These are phyloP conservation scores for Coniosporium apollinis DNA, from an alignment of 495 filamentous ascomycete genomes.

Conservation along the genomic window DNA sequence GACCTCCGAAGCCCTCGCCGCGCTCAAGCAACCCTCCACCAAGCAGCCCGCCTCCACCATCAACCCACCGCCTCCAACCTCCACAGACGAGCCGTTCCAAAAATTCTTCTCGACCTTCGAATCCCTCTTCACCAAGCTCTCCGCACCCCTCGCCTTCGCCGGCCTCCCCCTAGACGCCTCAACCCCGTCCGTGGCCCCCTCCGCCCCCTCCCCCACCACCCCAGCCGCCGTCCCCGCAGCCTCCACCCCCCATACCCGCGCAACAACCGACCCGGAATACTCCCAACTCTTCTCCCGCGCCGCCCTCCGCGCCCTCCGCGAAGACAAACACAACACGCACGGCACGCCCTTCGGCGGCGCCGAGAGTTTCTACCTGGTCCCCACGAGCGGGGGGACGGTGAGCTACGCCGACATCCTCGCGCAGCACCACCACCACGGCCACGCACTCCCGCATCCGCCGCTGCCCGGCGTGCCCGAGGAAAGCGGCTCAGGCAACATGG, in stretches of 20 bases:
- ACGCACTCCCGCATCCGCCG: conserved; percentile 26
- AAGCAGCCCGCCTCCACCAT: background rate
- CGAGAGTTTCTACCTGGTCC: conserved; percentile 92
- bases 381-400: conserved; percentile 70
- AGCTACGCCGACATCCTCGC: conserved; percentile 78
- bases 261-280: conserved; percentile 50
- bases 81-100: conserved; percentile 62
- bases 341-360: conserved; percentile 32
- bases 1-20: background rate
- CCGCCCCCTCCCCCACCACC: conserved; percentile 24
- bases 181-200: conserved; percentile 16
- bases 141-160: conserved; percentile 79
- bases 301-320: conserved; percentile 52
- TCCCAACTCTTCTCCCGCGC: conserved; percentile 62
- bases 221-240: too few species aligned
- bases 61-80: conserved; percentile 2
- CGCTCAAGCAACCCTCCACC: background rate
- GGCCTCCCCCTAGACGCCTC: conserved; percentile 56
- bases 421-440: conserved; percentile 50
- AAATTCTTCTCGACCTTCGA: conserved; percentile 83
- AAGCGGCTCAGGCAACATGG: conserved; percentile 37
- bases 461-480: conserved; percentile 33
- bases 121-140: conserved; percentile 63
- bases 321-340: conserved; percentile 24
- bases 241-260: conserved; percentile 17